Base-by-base conservation (phyloP, 257 asterid genomes). In the Nicotiana sylvestris region DNA sequence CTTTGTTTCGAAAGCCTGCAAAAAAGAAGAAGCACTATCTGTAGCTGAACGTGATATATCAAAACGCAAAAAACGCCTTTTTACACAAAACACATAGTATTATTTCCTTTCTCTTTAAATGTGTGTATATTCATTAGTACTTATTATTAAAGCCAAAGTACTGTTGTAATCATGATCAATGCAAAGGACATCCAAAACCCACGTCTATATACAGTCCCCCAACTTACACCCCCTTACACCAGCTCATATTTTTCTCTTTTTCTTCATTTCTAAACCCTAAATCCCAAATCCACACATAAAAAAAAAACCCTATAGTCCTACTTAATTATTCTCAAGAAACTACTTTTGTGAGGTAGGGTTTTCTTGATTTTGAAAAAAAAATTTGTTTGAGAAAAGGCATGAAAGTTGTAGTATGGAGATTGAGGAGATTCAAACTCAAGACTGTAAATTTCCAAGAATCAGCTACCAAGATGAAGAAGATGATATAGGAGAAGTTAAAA, bases 401-500 rank as follows among this genome's bases (percentile, higher is more conserved):
- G 93, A 87, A 81, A 88, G 79, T 88, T 82, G 87, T 83, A 86
- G 76, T 39, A 90, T 89, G 94, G 96, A 88, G 87, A 84, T 85
- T 72, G 92, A 88, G 84, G 83, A 85, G 81, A 85, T 91, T 85
- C 92, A 83, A 87, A 80, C 67, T 78, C 72, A 77, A 16, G 79
- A 58, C 56, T 81, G 90, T 43, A 90, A 90, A 86, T 91, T 86
- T 81, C 87, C 88, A 10, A 78, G 90, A 70, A 82, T 84, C 84
- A 67, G 72, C 81, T 85, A 82, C 77, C 90, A 77, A 6, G 90
- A 88, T 4, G 83, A 69, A 3, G 92, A 86, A 4, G 95, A 89
- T 1, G 91, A 91, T 10, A 92, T 84, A 37, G 88, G 88, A 4
- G 92, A 85, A 80, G 83, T 82, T 65, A 84, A 83, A 56, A 78